Evolutionary conservation across 163 green algal species (phyloP).

Genomic region (Scenedesmus sp.): DNA sequence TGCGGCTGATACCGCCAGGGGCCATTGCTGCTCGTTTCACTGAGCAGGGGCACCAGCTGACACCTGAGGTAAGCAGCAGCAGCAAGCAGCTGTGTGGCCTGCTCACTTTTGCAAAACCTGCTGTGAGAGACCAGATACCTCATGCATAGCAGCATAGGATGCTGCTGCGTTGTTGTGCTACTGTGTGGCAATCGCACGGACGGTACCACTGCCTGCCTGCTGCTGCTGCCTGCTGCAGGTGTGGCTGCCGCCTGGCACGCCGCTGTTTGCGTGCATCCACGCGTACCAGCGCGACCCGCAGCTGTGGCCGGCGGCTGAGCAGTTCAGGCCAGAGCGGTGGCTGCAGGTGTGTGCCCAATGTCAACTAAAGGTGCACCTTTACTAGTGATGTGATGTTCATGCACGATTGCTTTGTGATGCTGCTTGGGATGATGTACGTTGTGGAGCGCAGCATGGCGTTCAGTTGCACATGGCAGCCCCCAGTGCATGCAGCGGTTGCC

Average conservation of each 20-base stretch:
- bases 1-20: conserved; percentile 72
- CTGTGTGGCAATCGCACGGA: neutral
- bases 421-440: too few species aligned
- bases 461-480: too few species aligned
- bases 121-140: neutral
- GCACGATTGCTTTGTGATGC: too few species aligned
- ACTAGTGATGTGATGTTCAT: too few species aligned
- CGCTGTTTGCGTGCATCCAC: conserved; percentile 32
- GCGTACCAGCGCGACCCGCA: conserved; percentile 16
- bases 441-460: too few species aligned
- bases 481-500: too few species aligned
- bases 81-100: neutral
- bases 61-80: neutral
- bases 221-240: neutral
- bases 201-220: neutral
- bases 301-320: conserved; percentile 15
- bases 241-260: neutral
- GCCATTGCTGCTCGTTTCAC: conserved; percentile 7
- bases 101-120: neutral
- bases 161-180: neutral
- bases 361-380: too few species aligned
- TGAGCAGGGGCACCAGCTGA: neutral
- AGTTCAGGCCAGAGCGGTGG: conserved; percentile 23
- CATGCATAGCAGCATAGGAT: neutral
- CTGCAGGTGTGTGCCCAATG: neutral